Evolutionary conservation across 2,329 filamentous ascomycete genomes (phyloP), one percentile per base, ranked within the genome.

Genomic region (Fusarium tjaetaba): DNA sequence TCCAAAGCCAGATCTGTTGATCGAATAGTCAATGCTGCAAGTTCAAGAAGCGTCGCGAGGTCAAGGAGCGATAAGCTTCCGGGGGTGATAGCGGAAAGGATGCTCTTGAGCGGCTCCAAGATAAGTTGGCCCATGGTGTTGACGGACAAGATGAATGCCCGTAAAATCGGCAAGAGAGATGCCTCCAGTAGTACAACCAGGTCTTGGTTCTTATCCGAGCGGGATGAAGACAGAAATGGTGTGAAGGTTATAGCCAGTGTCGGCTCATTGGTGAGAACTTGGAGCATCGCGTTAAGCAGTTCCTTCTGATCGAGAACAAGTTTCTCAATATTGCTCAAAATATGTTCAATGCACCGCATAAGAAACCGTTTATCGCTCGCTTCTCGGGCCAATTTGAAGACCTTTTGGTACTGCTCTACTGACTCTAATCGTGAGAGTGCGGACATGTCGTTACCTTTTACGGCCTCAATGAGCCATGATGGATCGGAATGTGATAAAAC

Each of bases 1-100:
- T 76, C 72, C 6, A 77, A 16, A 0, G 65, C 74, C 2, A 70
- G 16, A 4, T 72, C 71, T 7, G 61, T 45, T 6, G 68, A 72
- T 36, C 59, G 63, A 11, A 75, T 28, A 0, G 72, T 72, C 11
- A 77, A 48, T 0, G 56, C 30, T 36, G 67, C 64, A 24, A 74
- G 53, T 45, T 77, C 70, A 2, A 71, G 10, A 5, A 77, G 38
- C 4, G 56, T 30, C 2, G 36, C n/a, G 3, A 74, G 16, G 13
- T 67, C 56, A 4, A 11, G 11, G 0, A 68, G 34, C 1, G 68
- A 70, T 4, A 74, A 43, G 4, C 15, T 49, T 1, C 61, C 62
- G 1, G 43, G 51, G 1, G 67, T 7, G 5, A 76, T 36, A 4
- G 52, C 65, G 4, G 70, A 68, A 2, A 76, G 5, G 1, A 74